Base-by-base conservation (phyloP, 1,139 yeast species). In the Candida anutae region DNA sequence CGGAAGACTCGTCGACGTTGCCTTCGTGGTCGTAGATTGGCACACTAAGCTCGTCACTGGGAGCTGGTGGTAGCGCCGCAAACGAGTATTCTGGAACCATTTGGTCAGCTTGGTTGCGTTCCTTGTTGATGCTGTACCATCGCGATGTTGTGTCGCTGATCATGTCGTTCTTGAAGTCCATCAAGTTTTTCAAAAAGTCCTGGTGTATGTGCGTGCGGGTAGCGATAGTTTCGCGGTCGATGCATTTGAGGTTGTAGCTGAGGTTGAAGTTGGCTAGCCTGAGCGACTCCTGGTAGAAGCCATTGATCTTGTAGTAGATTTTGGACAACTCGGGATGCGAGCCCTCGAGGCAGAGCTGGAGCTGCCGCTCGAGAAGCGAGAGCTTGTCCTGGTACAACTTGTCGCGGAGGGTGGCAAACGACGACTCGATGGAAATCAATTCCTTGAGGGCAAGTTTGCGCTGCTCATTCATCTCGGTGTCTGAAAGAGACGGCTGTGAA, bases 61-160 rank as follows among this genome's bases (percentile, higher is more conserved):
- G 33, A 16, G 42, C 37, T 17, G 47, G 41, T 3, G 65, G 68
- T 13, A 58, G 39, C 4, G 70, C 69, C 5, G 55, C 29, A 38
- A 46, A 62, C 27, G 50, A 51, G 40, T 45, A 62, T 36, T 65
- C 70, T 0, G 69, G 64, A 5, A 60, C 87, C 26, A 79, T 51
- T 40, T 77, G 74, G 50, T 88, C 97, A 74, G 87, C 69, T 30
- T 77, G 77, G 39, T 94, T 71, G 40, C 97, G 68, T 51, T 90
- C 98, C 44, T 80, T 76, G 53, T 88, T 88, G 45, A 88, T 82
- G 40, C 82, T 80, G 57, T 90, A 90, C 97, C 98, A 90, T 40
- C 76, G 69, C 27, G 83, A 74, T 2, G 97, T 88, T 4, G 95
- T 83, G 13, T 74, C 69, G 33, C 74, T 67, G 29, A 90, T 68